Evolutionary conservation across 2,329 filamentous ascomycete genomes (phyloP), one percentile per base, ranked within the genome.

Genomic region (Aspergillus texensis): DNA sequence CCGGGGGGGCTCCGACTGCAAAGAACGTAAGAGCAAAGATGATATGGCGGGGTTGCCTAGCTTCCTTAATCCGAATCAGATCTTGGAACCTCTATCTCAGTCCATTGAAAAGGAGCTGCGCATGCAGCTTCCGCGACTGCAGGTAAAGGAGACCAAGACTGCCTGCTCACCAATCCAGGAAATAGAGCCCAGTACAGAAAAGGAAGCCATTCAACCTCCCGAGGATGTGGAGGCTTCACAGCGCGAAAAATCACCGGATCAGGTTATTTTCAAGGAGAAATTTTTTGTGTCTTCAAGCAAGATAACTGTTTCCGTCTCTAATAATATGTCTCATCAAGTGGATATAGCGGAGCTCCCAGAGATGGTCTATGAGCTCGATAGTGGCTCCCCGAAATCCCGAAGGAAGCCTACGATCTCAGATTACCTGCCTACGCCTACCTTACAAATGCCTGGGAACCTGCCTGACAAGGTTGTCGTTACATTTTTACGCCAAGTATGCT

Each of bases 391-490:
- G 10, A 69, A 68, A 21, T 57, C 65, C 1, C 52, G 62, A 12
- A 32, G 60, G 21, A 52, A 63, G 1, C 41, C 61, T 3, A 58
- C 63, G n/a, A 41, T 60, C 19, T 70, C 73, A 48, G 43, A 67
- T n/a, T 56, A 63, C 43, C 16, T 43, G 72, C 71, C 45, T 67
- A 45, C 26, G 72, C 71, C 45, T 67, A 45, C 26, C 41, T 57
- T 45, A 56, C 64, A 56, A n/a, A 83, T 84, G 62, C 79, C 82
- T 5, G 70, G 74, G 19, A 70, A 73, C 12, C 74, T 80, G 28
- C 83, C 84, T 3, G 82, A 86, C 64, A 70, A 76, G n/a, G 79
- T 88, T 4, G 78, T 88, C 19, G 70, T 85, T 21, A 70, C 72
- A n/a, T 85, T 89, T 12, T 75, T 88, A 62, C 74, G 79, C 52